These are phyloP conservation scores for Botrytis medusae DNA, from an alignment of 2,329 filamentous ascomycete species.

Conservation along the genomic window DNA sequence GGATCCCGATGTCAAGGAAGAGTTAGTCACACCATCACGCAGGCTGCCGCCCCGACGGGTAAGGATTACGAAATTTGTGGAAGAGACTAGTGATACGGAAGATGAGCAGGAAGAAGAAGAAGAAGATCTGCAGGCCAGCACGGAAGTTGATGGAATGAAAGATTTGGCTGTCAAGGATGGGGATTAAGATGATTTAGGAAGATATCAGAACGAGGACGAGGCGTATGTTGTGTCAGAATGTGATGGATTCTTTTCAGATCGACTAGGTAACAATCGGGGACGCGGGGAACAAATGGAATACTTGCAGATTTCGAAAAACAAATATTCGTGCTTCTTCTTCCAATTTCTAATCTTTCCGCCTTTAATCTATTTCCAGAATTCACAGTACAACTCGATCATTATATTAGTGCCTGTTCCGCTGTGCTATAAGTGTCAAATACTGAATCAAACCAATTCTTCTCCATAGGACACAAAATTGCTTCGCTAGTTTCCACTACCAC, in stretches of 20 bases:
- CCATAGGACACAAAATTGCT: too few relatives aligned
- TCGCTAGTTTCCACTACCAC: too few relatives aligned
- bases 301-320: not conserved
- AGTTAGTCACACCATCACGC: not conserved
- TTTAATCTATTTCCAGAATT: not conserved
- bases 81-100: conserved; percentile 1
- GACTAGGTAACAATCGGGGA: not conserved
- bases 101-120: conserved; percentile 5
- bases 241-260: not conserved
- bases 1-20: not conserved
- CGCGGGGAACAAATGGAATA: not conserved
- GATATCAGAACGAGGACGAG: not conserved
- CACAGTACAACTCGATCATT: not conserved
- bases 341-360: too few relatives aligned
- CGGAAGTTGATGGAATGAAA: not conserved
- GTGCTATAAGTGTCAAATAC: not conserved
- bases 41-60: conserved; percentile 4
- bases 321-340: not conserved
- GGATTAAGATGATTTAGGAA: not conserved
- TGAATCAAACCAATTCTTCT: not conserved
- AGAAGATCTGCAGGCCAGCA: not conserved
- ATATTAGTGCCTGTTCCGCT: not conserved
- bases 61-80: not conserved
- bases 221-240: not conserved
- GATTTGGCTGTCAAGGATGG: conserved; percentile 1